A percentile compares a stretch with the other conserved stretches of the same genome.
phyloP scores from a whole-genome alignment of 768 basidiomycete species.

The Amanita thiersii region DNA sequence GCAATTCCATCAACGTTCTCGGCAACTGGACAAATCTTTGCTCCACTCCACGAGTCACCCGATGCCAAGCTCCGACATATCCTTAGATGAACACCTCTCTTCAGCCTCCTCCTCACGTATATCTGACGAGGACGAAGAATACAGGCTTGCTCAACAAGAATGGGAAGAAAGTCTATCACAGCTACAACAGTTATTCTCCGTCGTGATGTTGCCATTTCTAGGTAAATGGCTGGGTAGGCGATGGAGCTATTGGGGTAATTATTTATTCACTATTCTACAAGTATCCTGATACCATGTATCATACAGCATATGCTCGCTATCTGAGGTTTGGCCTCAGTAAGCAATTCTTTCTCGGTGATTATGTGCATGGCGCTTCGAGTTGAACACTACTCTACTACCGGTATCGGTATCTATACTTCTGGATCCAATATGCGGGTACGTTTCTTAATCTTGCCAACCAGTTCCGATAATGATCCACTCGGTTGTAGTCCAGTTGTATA shows the following conservation, averaged over 20 bases:
- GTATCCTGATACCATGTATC: constrained; percentile 7
- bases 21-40: no score
- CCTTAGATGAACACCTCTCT: constrained; percentile 53
- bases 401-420: background rate
- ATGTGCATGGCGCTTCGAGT: background rate
- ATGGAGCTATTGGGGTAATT: constrained; percentile 82
- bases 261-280: constrained; percentile 4
- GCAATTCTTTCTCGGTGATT: constrained; percentile 49
- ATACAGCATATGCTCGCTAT: constrained; percentile 64
- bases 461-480: constrained; percentile 30
- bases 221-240: constrained; percentile 85
- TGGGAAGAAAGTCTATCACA: constrained; percentile 90
- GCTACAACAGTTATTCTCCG: constrained; percentile 69
- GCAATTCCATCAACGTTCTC: no score
- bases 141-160: constrained; percentile 74
- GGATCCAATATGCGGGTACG: no score
- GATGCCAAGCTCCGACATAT: constrained; percentile 59
- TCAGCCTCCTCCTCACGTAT: constrained; percentile 44
- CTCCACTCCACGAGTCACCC: constrained; percentile 11
- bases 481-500: constrained; percentile 34
- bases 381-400: background rate
- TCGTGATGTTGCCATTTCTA: constrained; percentile 77
- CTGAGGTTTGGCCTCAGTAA: constrained; percentile 51
- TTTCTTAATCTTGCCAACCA: constrained; percentile 43
- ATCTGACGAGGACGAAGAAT: constrained; percentile 65